phyloP scores from a whole-genome alignment of 2,329 filamentous ascomycete species.

The Nannizzia gypsea region DNA sequence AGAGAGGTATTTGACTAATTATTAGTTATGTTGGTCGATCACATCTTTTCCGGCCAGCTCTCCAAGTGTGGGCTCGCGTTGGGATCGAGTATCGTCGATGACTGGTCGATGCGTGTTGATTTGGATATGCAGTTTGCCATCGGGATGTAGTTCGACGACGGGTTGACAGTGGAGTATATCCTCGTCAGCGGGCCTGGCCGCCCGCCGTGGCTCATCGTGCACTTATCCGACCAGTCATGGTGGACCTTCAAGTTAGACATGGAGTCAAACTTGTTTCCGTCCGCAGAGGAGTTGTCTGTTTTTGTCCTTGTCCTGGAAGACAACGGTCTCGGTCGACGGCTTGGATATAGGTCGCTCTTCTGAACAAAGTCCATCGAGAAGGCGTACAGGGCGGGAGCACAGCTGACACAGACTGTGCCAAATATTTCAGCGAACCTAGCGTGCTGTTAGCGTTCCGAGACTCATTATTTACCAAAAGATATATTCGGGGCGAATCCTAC shows the following conservation, averaged over 20 bases:
- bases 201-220: not conserved
- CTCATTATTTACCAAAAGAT: not conserved
- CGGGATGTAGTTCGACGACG: not conserved
- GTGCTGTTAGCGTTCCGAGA: not conserved
- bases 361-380: not conserved
- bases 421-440: conserved; percentile 3
- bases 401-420: not conserved
- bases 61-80: not conserved
- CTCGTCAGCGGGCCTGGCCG: not conserved
- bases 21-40: not conserved
- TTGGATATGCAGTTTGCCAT: not conserved
- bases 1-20: not conserved
- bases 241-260: not conserved
- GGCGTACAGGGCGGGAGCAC: not conserved
- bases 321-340: not conserved
- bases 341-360: not conserved
- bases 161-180: conserved; percentile 1
- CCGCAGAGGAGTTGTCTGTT: not conserved
- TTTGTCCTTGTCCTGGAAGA: not conserved
- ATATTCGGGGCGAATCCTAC: not conserved
- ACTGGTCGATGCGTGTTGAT: conserved; percentile 1
- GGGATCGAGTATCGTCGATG: not conserved
- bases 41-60: conserved; percentile 1
- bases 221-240: conserved; percentile 1
- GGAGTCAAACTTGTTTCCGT: not conserved